A percentile compares a stretch with the other conserved stretches of the same genome.
These are phyloP conservation scores for Thalassiosira mediterranea DNA, from an alignment of 352 stramenopile genomes.

Conservation along the genomic window DNA sequence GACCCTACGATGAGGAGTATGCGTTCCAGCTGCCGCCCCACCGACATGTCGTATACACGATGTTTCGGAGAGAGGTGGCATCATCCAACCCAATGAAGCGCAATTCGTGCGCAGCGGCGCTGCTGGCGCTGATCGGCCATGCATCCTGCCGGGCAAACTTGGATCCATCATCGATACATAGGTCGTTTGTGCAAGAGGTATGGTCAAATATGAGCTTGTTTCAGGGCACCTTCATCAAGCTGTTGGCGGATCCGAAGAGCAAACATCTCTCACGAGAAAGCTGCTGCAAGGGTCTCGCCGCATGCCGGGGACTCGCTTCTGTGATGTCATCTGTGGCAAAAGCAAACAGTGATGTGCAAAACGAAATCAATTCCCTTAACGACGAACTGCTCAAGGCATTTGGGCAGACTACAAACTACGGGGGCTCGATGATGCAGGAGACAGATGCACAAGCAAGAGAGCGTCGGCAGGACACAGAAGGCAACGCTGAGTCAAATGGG, in stretches of 20 bases:
- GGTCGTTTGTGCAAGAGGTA: constrained; percentile 57
- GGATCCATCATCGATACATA: constrained; percentile 17
- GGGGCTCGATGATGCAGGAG: constrained; percentile 75
- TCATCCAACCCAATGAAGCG: constrained; percentile 67
- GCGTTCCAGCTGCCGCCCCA: constrained; percentile 61
- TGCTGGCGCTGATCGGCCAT: constrained; percentile 68
- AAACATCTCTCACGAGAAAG: constrained; percentile 79
- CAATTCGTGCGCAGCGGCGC: constrained; percentile 59
- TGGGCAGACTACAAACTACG: constrained; percentile 78
- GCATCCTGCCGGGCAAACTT: constrained; percentile 53
- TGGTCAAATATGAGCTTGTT: constrained; percentile 55
- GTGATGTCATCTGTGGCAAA: constrained; percentile 1
- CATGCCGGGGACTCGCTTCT: constrained; percentile 62
- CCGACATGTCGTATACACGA: constrained; percentile 68
- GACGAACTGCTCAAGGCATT: constrained; percentile 70
- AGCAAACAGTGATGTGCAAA: too few species aligned
- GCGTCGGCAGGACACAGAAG: constrained; percentile 53
- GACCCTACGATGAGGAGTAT: constrained; percentile 60
- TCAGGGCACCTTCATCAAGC: constrained; percentile 72
- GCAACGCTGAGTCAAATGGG: constrained; percentile 43
- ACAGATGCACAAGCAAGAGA: constrained; percentile 58
- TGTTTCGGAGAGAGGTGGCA: constrained; percentile 57
- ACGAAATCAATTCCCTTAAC: constrained; percentile 55
- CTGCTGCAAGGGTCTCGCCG: constrained; percentile 75
- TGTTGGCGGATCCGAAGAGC: constrained; percentile 75